Evolutionary conservation across 1,284 basidiomycete species (phyloP).

Genomic region (Moesziomyces globuligerus): DNA sequence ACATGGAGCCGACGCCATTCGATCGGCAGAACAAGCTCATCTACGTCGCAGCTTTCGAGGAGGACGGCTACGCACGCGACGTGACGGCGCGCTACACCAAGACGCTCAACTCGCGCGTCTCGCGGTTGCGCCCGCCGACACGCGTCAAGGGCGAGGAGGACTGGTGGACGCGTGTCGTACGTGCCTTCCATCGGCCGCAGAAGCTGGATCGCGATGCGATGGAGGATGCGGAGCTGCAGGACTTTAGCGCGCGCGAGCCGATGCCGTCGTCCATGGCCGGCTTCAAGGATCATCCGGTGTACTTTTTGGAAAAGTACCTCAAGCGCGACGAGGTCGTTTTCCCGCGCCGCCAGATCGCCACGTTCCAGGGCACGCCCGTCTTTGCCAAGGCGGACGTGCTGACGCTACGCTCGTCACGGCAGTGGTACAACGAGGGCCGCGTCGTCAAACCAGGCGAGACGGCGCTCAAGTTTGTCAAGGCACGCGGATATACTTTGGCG

Average conservation of each 20-base stretch:
- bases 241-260: slow-evolving; percentile 82
- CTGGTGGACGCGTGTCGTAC: slow-evolving; percentile 77
- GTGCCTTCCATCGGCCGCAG: slow-evolving; percentile 68
- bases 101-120: slow-evolving; percentile 83
- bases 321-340: slow-evolving; percentile 87
- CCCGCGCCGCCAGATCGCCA: slow-evolving; percentile 81
- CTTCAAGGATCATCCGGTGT: slow-evolving; percentile 96
- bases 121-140: slow-evolving; percentile 80
- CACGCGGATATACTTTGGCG: slow-evolving; percentile 83
- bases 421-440: slow-evolving; percentile 91
- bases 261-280: slow-evolving; percentile 91
- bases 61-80: slow-evolving; percentile 74
- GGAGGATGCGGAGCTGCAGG: slow-evolving; percentile 91
- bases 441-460: slow-evolving; percentile 79
- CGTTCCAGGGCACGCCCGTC: slow-evolving; percentile 93
- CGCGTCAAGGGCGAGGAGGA: slow-evolving; percentile 74
- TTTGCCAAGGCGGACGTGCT: slow-evolving; percentile 86
- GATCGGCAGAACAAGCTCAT: slow-evolving; percentile 82
- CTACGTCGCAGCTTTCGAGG: slow-evolving; percentile 94
- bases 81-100: slow-evolving; percentile 75
- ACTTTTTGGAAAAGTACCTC: slow-evolving; percentile 87
- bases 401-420: slow-evolving; percentile 86
- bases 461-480: slow-evolving; percentile 89
- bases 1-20: slow-evolving; percentile 80
- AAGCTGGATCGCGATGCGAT: slow-evolving; percentile 81